Evolutionary conservation across 78 protist species (phyloP), one percentile per base, ranked within the genome.

Genomic region (Dictyostelium brefeldianum): DNA sequence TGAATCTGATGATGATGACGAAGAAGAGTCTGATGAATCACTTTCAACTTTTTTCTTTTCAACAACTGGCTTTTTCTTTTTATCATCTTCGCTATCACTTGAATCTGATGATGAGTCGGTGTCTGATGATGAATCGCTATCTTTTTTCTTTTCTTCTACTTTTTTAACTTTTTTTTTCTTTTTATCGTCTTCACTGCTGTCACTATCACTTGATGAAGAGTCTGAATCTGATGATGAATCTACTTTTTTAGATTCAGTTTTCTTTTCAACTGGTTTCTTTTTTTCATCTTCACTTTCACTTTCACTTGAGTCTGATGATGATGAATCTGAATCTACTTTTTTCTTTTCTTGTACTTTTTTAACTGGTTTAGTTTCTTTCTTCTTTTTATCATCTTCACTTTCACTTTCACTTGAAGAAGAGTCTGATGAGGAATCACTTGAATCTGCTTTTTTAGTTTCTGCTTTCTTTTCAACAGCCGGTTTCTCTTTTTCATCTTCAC

Each of bases 101-200:
- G 31, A 18, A 27, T 25, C 14, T 73, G 80, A 74, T 14, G 36
- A 22, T 51, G 59, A 22, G 5, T 25, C 18, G 2, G 75, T 29
- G 22, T 31, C 22, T 67, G 78, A 70, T 69, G 31, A 54, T 2
- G 78, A 70, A 36, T 70, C 78, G 2, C 17, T n/a, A 1, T 59
- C 69, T 57, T 36, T 50, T 65, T 81, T 36, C 41, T 29, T 46
- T 10, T 4, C 11, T 80, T 65, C n/a, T 3, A 36, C 29, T 80
- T 46, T 36, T 46, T 31, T 11, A 3, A 41, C 9, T 17, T 64
- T 7, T 20, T 47, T 47, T 25, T 74, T 15, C n/a, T 78, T 20
- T 36, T 56, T 36, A 65, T 81, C 81, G 14, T 18, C 15, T 54
- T 83, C 41, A 25, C 51, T 54, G n/a, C 51, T 36, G 18, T 83